Evolutionary conservation across 495 filamentous ascomycete species (phyloP).

Genomic region (Schizothecium vesticola): DNA sequence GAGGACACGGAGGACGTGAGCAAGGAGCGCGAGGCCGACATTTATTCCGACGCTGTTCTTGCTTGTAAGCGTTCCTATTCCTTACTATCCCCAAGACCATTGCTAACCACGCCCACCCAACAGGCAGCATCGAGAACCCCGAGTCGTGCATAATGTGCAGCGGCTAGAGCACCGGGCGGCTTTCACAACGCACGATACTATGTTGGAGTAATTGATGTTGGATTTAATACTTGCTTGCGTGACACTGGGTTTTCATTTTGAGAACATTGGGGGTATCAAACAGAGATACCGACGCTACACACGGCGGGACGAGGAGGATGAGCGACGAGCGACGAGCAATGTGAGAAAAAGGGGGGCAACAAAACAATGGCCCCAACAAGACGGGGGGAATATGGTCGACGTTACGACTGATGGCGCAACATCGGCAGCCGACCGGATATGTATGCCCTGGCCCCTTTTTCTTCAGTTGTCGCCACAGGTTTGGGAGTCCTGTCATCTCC

Average conservation of each 20-base stretch:
- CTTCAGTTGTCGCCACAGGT: background rate
- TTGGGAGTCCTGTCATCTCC: background rate
- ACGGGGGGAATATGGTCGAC: background rate
- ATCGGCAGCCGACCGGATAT: background rate
- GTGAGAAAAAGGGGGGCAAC: background rate
- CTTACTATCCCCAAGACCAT: background rate
- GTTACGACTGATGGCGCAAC: background rate
- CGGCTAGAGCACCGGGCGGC: constrained; percentile 44
- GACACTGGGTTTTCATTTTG: background rate
- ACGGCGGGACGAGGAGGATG: background rate
- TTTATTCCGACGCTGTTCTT: constrained; percentile 87
- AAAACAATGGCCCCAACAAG: background rate
- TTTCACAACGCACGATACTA: constrained; percentile 2
- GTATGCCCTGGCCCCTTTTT: background rate
- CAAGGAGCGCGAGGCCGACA: constrained; percentile 72
- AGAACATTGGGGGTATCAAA: background rate
- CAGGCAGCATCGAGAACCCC: constrained; percentile 82
- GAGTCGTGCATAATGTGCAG: constrained; percentile 90
- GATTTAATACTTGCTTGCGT: background rate
- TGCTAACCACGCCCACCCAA: constrained; percentile 22
- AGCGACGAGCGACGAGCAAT: background rate
- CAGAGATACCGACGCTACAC: background rate
- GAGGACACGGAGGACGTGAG: constrained; percentile 60
- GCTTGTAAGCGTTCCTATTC: constrained; percentile 55
- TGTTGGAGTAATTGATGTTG: background rate